phyloP scores from a whole-genome alignment of 345 rosid genomes.

The Citrus inodora region DNA sequence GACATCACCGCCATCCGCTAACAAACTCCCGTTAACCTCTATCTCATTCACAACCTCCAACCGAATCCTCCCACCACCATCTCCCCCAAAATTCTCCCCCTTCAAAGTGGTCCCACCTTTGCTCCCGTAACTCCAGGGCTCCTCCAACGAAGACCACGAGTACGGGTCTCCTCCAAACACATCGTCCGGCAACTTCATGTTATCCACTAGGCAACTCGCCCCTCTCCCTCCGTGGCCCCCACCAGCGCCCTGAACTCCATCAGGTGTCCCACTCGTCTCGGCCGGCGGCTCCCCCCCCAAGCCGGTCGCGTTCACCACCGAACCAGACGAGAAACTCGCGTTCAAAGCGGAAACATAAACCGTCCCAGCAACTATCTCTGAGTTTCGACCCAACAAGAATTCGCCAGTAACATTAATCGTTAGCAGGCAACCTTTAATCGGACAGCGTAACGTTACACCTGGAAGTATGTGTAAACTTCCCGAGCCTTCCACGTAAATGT shows the following conservation, averaged over 20 bases:
- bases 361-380: constrained; percentile 37
- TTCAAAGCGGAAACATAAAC: constrained; percentile 40
- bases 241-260: constrained; percentile 56
- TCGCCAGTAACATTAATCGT: constrained; percentile 44
- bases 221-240: constrained; percentile 79
- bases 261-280: constrained; percentile 62
- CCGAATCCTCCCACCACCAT: constrained; percentile 64
- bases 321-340: constrained; percentile 34
- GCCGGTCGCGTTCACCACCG: constrained; percentile 46
- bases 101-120: constrained; percentile 66
- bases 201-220: constrained; percentile 57
- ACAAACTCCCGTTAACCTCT: constrained; percentile 46
- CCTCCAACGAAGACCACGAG: constrained; percentile 59
- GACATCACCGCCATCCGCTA: constrained; percentile 56
- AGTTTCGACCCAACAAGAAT: constrained; percentile 36
- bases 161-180: constrained; percentile 78
- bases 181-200: constrained; percentile 60
- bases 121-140: constrained; percentile 70
- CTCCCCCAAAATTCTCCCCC: constrained; percentile 60
- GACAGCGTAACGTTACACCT: constrained; percentile 41
- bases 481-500: constrained; percentile 49
- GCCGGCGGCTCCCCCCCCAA: constrained; percentile 62
- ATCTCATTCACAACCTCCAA: constrained; percentile 29
- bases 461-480: constrained; percentile 47
- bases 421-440: constrained; percentile 42